Conservation (phyloP, 306 rosid species). For the Quercus berberidifolia region DNA sequence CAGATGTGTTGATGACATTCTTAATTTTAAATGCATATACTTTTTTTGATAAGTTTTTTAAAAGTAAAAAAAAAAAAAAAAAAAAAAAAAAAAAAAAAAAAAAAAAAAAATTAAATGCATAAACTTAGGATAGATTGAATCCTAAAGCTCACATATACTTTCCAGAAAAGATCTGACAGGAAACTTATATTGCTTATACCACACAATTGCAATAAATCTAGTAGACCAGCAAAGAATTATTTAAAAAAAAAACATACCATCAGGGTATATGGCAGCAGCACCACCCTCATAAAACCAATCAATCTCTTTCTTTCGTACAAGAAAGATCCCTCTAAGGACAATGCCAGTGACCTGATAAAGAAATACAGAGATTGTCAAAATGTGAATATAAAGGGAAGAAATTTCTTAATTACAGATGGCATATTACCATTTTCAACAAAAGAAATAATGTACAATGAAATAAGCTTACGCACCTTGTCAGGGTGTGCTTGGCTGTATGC, state of each 20-base stretch:
- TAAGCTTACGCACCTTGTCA: constrained; percentile 57
- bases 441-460: constrained; percentile 15
- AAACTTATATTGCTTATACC: constrained; percentile 2
- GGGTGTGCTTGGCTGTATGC: constrained; percentile 94
- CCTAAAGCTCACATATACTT: constrained; percentile 7
- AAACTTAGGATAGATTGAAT: background rate
- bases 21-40: background rate
- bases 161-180: constrained; percentile 8
- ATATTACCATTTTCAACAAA: background rate
- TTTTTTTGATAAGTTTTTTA: no score
- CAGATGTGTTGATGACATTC: background rate
- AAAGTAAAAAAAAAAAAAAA: no score
- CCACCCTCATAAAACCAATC: constrained; percentile 99
- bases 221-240: constrained; percentile 10
- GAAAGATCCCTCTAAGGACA: constrained; percentile 85
- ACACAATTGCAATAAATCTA: constrained; percentile 6
- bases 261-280: constrained; percentile 91
- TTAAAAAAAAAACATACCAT: constrained; percentile 43
- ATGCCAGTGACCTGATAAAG: constrained; percentile 78
- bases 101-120: background rate
- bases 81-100: no score
- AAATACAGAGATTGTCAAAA: constrained; percentile 27
- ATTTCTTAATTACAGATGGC: constrained; percentile 5
- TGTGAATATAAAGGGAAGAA: constrained; percentile 10
- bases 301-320: constrained; percentile 86